Evolutionary conservation across 140 eudicot species (phyloP), one percentile per base, ranked within the genome.

Genomic region (Cichorium intybus): DNA sequence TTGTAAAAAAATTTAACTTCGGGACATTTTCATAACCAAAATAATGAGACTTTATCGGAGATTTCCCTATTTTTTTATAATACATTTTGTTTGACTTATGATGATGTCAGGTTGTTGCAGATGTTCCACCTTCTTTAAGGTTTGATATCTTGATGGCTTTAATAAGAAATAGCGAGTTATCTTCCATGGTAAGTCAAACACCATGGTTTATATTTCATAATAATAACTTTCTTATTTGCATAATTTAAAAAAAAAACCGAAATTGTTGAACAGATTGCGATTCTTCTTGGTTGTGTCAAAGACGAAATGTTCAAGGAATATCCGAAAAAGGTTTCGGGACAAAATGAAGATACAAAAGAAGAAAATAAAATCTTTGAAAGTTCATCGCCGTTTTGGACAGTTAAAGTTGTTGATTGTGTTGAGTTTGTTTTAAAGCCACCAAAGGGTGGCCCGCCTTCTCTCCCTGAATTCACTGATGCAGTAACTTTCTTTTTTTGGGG

Each of bases 361-460:
- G 80, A 72, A 60, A 64, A 18, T 53, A 73, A 54, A 47, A 52
- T 34, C 2, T 47, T 12, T 72, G 71, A 57, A 43, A 52, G 66
- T 68, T 37, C 73, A 49, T 75, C 81, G 51, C 62, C 79, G 22
- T 85, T 88, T 61, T 88, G 97, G 97, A 76, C 69, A 17, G 75
- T 70, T 66, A 64, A 26, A 45, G 84, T 77, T 55, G 95, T 88
- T 67, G 90, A 93, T 68, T 60, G 84, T 75, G 84, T 93, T 56
- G 95, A 83, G 83, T 61, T 76, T 56, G 96, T 93, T 75, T 75
- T 93, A 70, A 88, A 75, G 77, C 97, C 97, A 71, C 88, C 95
- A 58, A 54, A 17, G 51, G 99, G 97, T 21, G 97, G 99, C 41
- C 99, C 97, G 20, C 99, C 95, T 34, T 55, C 80, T 16, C 95